These are phyloP conservation scores for Paracamarosporium sp. DNA, from an alignment of 2,329 filamentous ascomycete genomes.

Conservation along the genomic window DNA sequence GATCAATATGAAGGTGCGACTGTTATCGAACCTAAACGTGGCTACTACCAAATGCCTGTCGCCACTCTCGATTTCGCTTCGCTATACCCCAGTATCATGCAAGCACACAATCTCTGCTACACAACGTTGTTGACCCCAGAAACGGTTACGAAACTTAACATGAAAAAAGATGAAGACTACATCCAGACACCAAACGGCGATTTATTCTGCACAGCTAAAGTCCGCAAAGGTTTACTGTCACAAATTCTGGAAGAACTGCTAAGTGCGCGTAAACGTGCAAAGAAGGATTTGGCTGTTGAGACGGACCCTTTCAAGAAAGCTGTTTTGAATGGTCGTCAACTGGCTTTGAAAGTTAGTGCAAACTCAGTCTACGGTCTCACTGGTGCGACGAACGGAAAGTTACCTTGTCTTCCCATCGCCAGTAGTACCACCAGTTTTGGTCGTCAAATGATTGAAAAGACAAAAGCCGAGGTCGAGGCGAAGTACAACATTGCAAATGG, in stretches of 20 bases:
- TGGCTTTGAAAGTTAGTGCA: conserved; percentile 94
- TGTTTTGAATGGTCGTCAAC: conserved; percentile 93
- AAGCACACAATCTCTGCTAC: conserved; percentile 98
- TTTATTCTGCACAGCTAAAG: conserved; percentile 85
- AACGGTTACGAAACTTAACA: conserved; percentile 74
- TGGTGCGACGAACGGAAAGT: conserved; percentile 92
- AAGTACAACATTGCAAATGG: conserved; percentile 93
- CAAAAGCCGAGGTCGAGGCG: conserved; percentile 91
- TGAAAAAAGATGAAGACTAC: conserved; percentile 92
- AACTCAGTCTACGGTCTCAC: conserved; percentile 98
- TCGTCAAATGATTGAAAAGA: conserved; percentile 98
- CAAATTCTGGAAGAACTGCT: conserved; percentile 96
- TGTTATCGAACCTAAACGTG: conserved; percentile 92
- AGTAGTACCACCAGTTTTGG: conserved; percentile 97
- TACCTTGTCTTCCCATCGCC: conserved; percentile 93
- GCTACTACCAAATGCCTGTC: conserved; percentile 93
- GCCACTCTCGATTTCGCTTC: conserved; percentile 99
- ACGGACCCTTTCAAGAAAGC: conserved; percentile 98
- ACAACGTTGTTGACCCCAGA: conserved; percentile 87
- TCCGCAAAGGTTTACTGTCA: conserved; percentile 88
- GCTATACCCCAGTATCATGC: conserved; percentile 97
- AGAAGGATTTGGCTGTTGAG: conserved; percentile 85
- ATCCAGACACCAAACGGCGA: conserved; percentile 96
- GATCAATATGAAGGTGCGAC: conserved; percentile 98
- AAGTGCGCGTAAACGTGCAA: conserved; percentile 90